These are phyloP conservation scores for Aspergillus baeticus DNA, from an alignment of 495 filamentous ascomycete genomes.

Conservation along the genomic window DNA sequence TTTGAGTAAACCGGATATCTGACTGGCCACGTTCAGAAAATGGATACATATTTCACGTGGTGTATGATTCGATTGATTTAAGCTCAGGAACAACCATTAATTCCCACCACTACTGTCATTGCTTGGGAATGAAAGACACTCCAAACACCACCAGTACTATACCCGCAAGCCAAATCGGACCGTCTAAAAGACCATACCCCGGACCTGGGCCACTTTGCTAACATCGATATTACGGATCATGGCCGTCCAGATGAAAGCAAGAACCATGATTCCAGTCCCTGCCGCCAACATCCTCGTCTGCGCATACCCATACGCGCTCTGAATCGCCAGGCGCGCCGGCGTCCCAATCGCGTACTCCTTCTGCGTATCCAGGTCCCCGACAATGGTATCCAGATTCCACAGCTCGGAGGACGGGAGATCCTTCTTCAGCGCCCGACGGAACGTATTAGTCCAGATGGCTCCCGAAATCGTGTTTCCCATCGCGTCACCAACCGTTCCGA, in stretches of 20 bases:
- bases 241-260: slow-evolving; percentile 42
- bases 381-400: slow-evolving; percentile 47
- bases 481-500: slow-evolving; percentile 61
- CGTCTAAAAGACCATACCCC: slow-evolving; percentile 27
- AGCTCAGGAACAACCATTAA: too few species aligned
- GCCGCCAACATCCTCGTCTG: slow-evolving; percentile 56
- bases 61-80: too few species aligned
- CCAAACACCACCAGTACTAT: too few species aligned
- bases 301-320: slow-evolving; percentile 53
- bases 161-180: too few species aligned
- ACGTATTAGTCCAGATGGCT: slow-evolving; percentile 66
- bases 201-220: slow-evolving; percentile 46
- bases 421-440: slow-evolving; percentile 48
- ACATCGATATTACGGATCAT: slow-evolving; percentile 58
- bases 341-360: slow-evolving; percentile 50
- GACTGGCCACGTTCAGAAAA: too few species aligned
- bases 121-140: too few species aligned
- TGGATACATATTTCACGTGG: too few species aligned
- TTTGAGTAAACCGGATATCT: too few species aligned
- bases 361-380: slow-evolving; percentile 46
- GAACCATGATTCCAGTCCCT: slow-evolving; percentile 40
- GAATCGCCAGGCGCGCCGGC: slow-evolving; percentile 50
- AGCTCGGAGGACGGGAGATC: slow-evolving; percentile 52
- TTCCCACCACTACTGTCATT: too few species aligned
- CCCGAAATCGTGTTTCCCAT: slow-evolving; percentile 60